These are phyloP conservation scores for Spiromastix sp. DNA, from an alignment of 2,329 filamentous ascomycete species.

Conservation along the genomic window DNA sequence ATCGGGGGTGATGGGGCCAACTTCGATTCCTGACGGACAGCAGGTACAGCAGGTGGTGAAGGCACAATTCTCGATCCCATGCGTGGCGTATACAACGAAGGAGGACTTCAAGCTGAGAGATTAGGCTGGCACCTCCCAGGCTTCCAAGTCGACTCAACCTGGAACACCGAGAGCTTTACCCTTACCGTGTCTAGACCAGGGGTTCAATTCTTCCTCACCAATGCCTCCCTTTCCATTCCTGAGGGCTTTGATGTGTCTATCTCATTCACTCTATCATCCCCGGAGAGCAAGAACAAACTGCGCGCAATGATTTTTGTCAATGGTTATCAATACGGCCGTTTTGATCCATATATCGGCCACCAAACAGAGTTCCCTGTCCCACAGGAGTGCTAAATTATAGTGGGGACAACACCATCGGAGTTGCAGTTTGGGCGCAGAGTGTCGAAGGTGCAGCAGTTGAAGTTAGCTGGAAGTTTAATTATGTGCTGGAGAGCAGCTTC, in stretches of 20 bases:
- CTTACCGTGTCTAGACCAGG: constrained; percentile 35
- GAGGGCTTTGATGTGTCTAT: constrained; percentile 46
- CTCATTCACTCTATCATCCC: constrained; percentile 38
- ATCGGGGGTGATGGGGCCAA: background rate
- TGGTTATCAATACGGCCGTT: constrained; percentile 63
- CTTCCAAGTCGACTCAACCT: constrained; percentile 25
- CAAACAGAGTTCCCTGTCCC: constrained; percentile 63
- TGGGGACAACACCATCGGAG: constrained; percentile 57
- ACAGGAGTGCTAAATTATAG: constrained; percentile 59
- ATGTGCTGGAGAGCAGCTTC: background rate
- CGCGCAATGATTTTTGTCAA: constrained; percentile 61
- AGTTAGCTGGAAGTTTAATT: background rate
- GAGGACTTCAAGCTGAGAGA: constrained; percentile 45
- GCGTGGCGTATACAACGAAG: constrained; percentile 48
- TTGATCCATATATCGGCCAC: constrained; percentile 59
- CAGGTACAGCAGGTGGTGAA: background rate
- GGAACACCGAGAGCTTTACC: constrained; percentile 25
- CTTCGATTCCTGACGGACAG: background rate
- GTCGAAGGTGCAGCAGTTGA: constrained; percentile 37
- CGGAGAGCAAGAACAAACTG: constrained; percentile 41
- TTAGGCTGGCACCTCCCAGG: constrained; percentile 45
- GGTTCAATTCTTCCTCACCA: constrained; percentile 42
- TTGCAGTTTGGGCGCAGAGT: constrained; percentile 61
- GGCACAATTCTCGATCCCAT: constrained; percentile 7
- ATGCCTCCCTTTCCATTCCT: constrained; percentile 41